Evolutionary conservation across 2,329 filamentous ascomycete genomes (phyloP).

Genomic region (Colletotrichum sp.): DNA sequence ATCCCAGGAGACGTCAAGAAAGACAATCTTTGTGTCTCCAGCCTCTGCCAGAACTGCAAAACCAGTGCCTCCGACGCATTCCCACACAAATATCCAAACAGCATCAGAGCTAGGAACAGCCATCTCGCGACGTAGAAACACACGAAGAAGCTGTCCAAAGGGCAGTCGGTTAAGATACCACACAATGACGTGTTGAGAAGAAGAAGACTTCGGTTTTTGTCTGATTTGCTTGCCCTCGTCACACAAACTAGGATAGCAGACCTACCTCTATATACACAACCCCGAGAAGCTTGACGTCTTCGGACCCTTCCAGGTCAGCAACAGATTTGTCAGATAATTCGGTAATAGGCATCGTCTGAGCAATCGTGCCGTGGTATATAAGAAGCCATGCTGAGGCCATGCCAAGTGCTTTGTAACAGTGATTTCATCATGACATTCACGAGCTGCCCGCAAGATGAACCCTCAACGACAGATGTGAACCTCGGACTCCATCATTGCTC

Average conservation of each 20-base stretch:
- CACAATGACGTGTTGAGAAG: background rate
- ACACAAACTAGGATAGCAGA: background rate
- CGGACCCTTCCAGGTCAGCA: background rate
- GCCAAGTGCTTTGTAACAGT: background rate
- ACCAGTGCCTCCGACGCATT: background rate
- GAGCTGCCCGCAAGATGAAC: background rate
- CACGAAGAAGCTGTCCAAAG: rapidly evolving
- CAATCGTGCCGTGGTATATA: rapidly evolving
- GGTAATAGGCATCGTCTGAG: background rate
- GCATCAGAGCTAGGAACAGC: no score
- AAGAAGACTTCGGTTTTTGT: rapidly evolving
- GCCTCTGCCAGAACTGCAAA: background rate
- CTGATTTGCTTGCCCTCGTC: background rate
- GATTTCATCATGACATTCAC: no score
- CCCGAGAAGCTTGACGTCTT: no score
- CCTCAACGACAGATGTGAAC: background rate
- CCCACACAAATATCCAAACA: no score
- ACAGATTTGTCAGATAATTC: background rate
- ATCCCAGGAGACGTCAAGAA: background rate
- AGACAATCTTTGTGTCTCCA: rapidly evolving
- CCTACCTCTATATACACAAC: background rate
- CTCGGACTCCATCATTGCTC: background rate
- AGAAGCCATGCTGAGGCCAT: background rate
- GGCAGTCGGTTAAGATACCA: rapidly evolving
- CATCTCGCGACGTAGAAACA: background rate